Percentiles rank a stretch among this genome's conserved stretches.
Evolutionary conservation across 1,284 basidiomycete genomes (phyloP).

Genomic region (Gomphus sp.): DNA sequence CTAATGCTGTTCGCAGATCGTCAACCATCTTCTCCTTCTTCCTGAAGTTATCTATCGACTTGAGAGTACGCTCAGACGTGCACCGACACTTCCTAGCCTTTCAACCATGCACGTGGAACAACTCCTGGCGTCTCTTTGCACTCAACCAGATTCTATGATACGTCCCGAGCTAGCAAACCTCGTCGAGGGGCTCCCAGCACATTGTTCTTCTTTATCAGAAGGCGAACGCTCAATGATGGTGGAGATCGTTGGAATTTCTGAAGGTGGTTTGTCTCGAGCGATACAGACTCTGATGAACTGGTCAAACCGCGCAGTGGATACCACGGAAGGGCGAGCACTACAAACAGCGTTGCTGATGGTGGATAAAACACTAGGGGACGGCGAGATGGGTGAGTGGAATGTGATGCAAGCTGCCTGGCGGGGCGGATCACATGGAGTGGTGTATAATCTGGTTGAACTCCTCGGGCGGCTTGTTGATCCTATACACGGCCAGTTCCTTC

Average conservation of each 20-base stretch:
- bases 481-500: slow-evolving; percentile 40
- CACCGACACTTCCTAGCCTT: slow-evolving; percentile 44
- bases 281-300: slow-evolving; percentile 48
- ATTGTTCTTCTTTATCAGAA: slow-evolving; percentile 51
- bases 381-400: slow-evolving; percentile 41
- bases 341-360: slow-evolving; percentile 55
- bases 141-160: slow-evolving; percentile 52
- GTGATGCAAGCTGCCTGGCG: slow-evolving; percentile 50
- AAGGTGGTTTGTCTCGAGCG: slow-evolving; percentile 55
- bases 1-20: slow-evolving; percentile 34
- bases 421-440: slow-evolving; percentile 44
- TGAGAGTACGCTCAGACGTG: slow-evolving; percentile 44
- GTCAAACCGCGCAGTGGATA: slow-evolving; percentile 39
- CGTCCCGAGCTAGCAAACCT: slow-evolving; percentile 27
- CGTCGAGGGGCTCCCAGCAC: not conserved
- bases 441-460: slow-evolving; percentile 41
- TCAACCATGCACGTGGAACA: slow-evolving; percentile 59
- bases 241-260: slow-evolving; percentile 50
- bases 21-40: slow-evolving; percentile 54
- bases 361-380: slow-evolving; percentile 36
- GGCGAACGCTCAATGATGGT: slow-evolving; percentile 47
- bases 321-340: slow-evolving; percentile 42
- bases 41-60: slow-evolving; percentile 55
- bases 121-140: slow-evolving; percentile 50
- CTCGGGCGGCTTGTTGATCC: slow-evolving; percentile 24